Percentiles rank a stretch among this genome's conserved stretches.
These are phyloP conservation scores for Kickxella alabastrina DNA, from an alignment of 192 early-diverging fungal species.

Conservation along the genomic window DNA sequence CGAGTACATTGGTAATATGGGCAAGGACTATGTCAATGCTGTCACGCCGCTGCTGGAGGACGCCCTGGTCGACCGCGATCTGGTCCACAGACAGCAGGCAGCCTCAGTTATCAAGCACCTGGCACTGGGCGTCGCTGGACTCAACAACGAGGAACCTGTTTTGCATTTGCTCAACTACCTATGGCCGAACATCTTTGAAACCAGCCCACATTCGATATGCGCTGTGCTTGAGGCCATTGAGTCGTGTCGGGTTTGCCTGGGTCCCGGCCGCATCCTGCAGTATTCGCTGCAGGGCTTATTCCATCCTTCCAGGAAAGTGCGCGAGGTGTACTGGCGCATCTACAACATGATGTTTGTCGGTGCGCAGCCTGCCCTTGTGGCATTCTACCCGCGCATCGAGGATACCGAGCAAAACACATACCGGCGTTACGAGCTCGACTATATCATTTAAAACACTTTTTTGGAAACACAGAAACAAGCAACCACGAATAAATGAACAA, in stretches of 20 bases:
- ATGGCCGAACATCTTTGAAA: conserved; percentile 99
- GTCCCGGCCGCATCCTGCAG: conserved; percentile 75
- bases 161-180: conserved; percentile 91
- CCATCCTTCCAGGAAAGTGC: conserved; percentile 91
- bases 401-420: conserved; percentile 74
- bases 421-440: conserved; percentile 78
- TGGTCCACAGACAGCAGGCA: conserved; percentile 97
- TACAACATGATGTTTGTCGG: conserved; percentile 95
- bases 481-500: not conserved
- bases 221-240: conserved; percentile 98
- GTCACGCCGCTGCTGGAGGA: conserved; percentile 94
- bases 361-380: conserved; percentile 84
- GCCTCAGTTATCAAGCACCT: conserved; percentile 94
- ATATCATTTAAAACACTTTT: conserved; percentile 49
- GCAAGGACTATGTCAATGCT: conserved; percentile 97
- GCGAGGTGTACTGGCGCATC: conserved; percentile 98
- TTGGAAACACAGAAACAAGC: not conserved
- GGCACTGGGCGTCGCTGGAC: conserved; percentile 87
- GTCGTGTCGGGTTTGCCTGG: conserved; percentile 84
- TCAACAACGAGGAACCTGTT: conserved; percentile 91
- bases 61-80: conserved; percentile 94
- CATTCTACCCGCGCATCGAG: conserved; percentile 89
- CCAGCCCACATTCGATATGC: conserved; percentile 93
- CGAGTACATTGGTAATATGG: conserved; percentile 99
- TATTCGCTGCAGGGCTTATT: conserved; percentile 94